Evolutionary conservation across 106 monocot species (phyloP), one percentile per base, ranked within the genome.

Genomic region (Phalaenopsis aphrodite): DNA sequence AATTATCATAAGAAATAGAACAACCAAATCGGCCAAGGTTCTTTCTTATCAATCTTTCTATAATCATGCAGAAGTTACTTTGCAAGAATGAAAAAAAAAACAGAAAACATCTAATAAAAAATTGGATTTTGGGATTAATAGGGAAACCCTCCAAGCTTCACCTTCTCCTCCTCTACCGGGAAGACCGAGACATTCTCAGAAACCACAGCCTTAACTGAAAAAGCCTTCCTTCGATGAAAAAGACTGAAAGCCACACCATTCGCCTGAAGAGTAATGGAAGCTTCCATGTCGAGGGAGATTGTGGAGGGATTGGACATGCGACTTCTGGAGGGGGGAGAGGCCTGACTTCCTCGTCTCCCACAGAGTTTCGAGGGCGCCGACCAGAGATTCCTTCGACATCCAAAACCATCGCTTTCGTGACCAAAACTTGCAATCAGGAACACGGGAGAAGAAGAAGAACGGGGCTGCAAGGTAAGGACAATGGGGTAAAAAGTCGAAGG

Each of bases 61-160:
- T 65, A 65, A 65, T 65, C 24, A 65, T 23, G 24, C 23, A 65
- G 23, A 65, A 65, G 1, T 23, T 23, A 65, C 24, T 24, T 65
- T 65, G 6, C 64, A 65, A 65, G 64, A 65, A 65, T 8, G n/a
- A 10, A 65, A 61, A 64, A 65, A 30, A 30, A 30, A 30, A 30
- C 30, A 30, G 0, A n/a, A 65, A n/a, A 23, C 5, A 10, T 65
- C 64, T 24, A 1, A 65, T 65, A 65, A 30, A 30, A 30, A 30
- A 30, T 11, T 11, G 8, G n/a, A 69, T 2, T 37, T 69, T 69
- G 69, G 8, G 61, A 19, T 69, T 38, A 4, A 69, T 14, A 38
- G 8, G 69, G 11, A 66, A 69, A 39, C 24, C 88, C 87, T 61
- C 97, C 97, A 57, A 98, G 82, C 84, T 85, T 90, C 85, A 94